phyloP scores from a whole-genome alignment of 169 alveolate species.

The Plasmodium billcollinsi region DNA sequence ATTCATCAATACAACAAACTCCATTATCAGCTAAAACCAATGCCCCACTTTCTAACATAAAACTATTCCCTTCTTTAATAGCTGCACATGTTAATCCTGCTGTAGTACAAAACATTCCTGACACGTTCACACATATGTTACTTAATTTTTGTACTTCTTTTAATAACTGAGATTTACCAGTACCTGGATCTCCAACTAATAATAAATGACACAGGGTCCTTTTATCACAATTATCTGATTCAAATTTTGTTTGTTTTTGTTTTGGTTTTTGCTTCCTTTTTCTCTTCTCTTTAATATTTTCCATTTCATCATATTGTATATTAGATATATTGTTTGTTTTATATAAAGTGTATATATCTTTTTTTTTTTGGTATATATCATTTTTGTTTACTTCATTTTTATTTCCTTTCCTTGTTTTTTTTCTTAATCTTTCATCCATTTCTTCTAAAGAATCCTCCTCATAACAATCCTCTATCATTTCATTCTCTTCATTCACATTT shows the following conservation, averaged over 20 bases:
- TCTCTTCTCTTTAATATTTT: background rate
- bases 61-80: slow-evolving; percentile 91
- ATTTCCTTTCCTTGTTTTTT: background rate
- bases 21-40: slow-evolving; percentile 96
- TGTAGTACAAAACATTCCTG: slow-evolving; percentile 92
- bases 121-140: slow-evolving; percentile 79
- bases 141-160: slow-evolving; percentile 86
- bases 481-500: background rate
- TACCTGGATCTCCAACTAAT: slow-evolving; percentile 96
- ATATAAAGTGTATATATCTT: no score
- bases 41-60: slow-evolving; percentile 95
- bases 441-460: slow-evolving; percentile 66
- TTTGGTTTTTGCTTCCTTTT: background rate
- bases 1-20: slow-evolving; percentile 96
- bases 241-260: background rate
- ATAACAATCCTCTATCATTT: background rate
- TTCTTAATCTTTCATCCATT: slow-evolving; percentile 16
- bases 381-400: background rate
- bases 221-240: slow-evolving; percentile 46
- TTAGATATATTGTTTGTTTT: no score
- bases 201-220: slow-evolving; percentile 90
- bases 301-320: background rate
- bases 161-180: slow-evolving; percentile 95
- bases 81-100: slow-evolving; percentile 95
- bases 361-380: slow-evolving; percentile 36